These are phyloP conservation scores for Pythium biforme DNA, from an alignment of 352 stramenopile species.

Conservation along the genomic window DNA sequence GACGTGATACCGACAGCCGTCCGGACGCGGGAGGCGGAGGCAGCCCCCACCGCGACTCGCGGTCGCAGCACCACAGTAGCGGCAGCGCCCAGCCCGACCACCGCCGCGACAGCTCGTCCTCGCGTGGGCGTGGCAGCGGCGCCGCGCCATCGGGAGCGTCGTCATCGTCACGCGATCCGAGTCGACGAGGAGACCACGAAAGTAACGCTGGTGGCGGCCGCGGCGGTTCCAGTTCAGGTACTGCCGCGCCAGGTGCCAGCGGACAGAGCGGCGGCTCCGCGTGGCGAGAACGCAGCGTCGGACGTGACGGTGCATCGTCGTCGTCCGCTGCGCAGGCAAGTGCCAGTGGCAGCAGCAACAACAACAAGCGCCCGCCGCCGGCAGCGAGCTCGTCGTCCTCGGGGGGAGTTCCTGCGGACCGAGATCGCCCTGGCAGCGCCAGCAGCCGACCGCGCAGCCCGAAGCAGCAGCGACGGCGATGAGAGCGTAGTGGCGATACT, in stretches of 20 bases:
- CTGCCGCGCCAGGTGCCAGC: neutral
- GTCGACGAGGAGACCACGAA: constrained; percentile 21
- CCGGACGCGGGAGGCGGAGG: neutral
- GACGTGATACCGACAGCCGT: constrained; percentile 40
- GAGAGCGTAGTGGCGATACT: constrained; percentile 19
- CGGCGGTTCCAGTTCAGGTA: neutral
- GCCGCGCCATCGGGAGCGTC: neutral
- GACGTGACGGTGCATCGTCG: constrained; percentile 12
- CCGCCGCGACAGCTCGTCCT: constrained; percentile 26
- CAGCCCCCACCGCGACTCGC: constrained; percentile 27
- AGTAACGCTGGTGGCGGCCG: constrained; percentile 12
- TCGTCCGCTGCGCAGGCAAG: neutral
- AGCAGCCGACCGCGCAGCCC: constrained; percentile 36
- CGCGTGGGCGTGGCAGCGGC: constrained; percentile 6
- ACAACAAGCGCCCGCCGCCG: constrained; percentile 16
- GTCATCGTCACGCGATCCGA: constrained; percentile 16
- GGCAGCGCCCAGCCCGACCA: constrained; percentile 14
- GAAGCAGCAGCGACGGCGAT: constrained; percentile 51
- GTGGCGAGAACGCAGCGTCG: constrained; percentile 29
- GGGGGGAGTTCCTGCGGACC: constrained; percentile 4
- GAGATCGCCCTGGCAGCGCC: constrained; percentile 25
- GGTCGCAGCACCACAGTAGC: constrained; percentile 34
- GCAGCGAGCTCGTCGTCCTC: constrained; percentile 1
- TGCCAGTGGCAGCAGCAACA: constrained; percentile 2
- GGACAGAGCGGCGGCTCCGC: neutral